phyloP scores from a whole-genome alignment of 805 yeast genomes.

The Zygoascus biomembranicola region DNA sequence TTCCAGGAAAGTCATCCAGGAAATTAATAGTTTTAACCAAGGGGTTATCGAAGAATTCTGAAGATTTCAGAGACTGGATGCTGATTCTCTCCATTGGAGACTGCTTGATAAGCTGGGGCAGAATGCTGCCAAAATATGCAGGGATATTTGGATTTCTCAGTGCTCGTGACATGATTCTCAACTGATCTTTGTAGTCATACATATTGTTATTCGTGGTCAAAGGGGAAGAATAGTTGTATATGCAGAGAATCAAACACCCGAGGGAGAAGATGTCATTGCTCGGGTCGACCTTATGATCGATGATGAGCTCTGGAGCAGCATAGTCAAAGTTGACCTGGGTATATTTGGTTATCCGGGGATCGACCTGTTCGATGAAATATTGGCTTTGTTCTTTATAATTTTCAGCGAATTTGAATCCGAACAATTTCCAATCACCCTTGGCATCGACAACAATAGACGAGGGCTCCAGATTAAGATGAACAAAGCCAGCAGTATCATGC shows the following conservation, averaged over 20 bases:
- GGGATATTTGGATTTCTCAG: constrained; percentile 51
- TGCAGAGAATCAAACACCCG: constrained; percentile 64
- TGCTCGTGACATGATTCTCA: constrained; percentile 29
- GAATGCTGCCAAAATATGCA: constrained; percentile 38
- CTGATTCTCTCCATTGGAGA: constrained; percentile 49
- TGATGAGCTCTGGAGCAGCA: constrained; percentile 75
- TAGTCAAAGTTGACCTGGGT: constrained; percentile 64
- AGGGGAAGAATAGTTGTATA: constrained; percentile 47
- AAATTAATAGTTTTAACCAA: constrained; percentile 71
- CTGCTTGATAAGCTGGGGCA: constrained; percentile 48
- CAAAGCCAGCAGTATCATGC: constrained; percentile 64
- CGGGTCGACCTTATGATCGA: constrained; percentile 53
- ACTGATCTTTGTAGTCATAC: constrained; percentile 39
- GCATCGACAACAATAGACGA: constrained; percentile 66
- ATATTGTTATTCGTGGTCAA: constrained; percentile 46
- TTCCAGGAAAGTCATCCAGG: constrained; percentile 76
- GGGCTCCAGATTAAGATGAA: constrained; percentile 76
- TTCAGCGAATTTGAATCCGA: constrained; percentile 55
- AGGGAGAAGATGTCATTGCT: constrained; percentile 79
- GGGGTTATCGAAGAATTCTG: constrained; percentile 74
- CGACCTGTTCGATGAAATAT: constrained; percentile 60
- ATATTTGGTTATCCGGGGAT: constrained; percentile 67
- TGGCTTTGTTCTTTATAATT: constrained; percentile 48
- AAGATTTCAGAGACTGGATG: constrained; percentile 59
- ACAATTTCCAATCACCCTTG: constrained; percentile 84